These are phyloP conservation scores for Cryptosporidium meleagridis DNA, from an alignment of 169 alveolate species.

Conservation along the genomic window DNA sequence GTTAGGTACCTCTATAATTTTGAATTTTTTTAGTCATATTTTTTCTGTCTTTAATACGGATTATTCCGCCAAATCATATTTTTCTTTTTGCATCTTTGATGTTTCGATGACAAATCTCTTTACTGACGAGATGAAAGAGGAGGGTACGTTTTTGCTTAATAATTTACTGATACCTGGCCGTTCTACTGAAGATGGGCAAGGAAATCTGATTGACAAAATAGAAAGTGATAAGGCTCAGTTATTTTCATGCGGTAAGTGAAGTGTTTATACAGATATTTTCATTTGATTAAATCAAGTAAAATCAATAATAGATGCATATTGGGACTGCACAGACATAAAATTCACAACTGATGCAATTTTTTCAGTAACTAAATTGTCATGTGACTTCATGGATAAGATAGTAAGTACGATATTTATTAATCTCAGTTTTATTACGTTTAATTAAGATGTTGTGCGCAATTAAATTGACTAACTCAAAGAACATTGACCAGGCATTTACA, in stretches of 20 bases:
- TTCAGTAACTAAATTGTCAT: constrained; percentile 41
- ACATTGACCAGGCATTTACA: not conserved
- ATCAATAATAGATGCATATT: constrained; percentile 49
- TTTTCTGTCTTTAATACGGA: not conserved
- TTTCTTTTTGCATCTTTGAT: not conserved
- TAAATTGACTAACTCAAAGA: constrained; percentile 36
- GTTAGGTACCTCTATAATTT: not conserved
- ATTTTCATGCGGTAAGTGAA: constrained; percentile 22
- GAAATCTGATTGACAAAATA: not conserved
- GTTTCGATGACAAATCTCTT: not conserved
- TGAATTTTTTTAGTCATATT: not conserved
- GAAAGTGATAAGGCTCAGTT: constrained; percentile 18
- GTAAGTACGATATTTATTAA: constrained; percentile 29
- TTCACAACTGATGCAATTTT: constrained; percentile 33
- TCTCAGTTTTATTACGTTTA: not conserved
- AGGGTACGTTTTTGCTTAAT: not conserved
- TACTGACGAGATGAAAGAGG: constrained; percentile 37
- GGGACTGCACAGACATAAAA: constrained; percentile 26
- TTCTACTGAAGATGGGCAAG: constrained; percentile 2
- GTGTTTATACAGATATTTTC: not conserved
- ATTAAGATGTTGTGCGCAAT: constrained; percentile 54
- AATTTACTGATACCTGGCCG: not conserved
- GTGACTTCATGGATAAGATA: constrained; percentile 42
- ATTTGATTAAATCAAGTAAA: constrained; percentile 3
- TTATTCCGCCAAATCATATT: not conserved